These are phyloP conservation scores for Ophiobolus disseminans DNA, from an alignment of 2,329 filamentous ascomycete genomes.

Conservation along the genomic window DNA sequence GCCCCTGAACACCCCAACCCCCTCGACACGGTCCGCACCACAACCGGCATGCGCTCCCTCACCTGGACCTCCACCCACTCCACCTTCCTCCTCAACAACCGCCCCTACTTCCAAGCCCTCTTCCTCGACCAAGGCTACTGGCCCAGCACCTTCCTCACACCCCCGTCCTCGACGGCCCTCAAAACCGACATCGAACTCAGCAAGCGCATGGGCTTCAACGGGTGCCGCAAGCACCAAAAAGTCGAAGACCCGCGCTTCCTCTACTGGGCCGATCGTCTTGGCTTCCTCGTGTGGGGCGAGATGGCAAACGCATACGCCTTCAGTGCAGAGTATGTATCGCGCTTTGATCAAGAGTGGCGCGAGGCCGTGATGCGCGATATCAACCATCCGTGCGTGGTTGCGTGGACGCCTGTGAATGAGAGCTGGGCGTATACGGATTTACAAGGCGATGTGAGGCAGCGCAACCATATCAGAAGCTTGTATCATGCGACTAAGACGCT, in stretches of 20 bases:
- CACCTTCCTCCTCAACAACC: conserved; percentile 65
- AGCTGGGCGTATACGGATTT: conserved; percentile 70
- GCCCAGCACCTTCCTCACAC: conserved; percentile 67
- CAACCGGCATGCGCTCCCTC: conserved; percentile 67
- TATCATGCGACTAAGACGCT: conserved; percentile 71
- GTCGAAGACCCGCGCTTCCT: conserved; percentile 67
- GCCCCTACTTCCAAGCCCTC: conserved; percentile 66
- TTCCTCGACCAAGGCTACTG: conserved; percentile 70
- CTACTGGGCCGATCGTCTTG: conserved; percentile 67
- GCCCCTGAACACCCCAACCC: conserved; percentile 49
- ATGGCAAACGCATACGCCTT: conserved; percentile 72
- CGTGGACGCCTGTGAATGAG: conserved; percentile 72
- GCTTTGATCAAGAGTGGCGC: conserved; percentile 70
- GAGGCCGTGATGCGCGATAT: conserved; percentile 69
- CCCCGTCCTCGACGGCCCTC: conserved; percentile 57
- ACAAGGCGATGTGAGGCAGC: conserved; percentile 63
- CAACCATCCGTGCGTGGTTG: conserved; percentile 69
- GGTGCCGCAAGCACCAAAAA: conserved; percentile 70
- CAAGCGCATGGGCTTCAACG: conserved; percentile 70
- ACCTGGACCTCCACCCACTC: conserved; percentile 63
- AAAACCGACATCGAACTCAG: conserved; percentile 62
- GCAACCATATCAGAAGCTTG: conserved; percentile 68
- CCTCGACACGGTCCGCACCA: conserved; percentile 66
- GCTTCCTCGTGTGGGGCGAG: conserved; percentile 69
- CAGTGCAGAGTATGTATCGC: conserved; percentile 62